Evolutionary conservation across 805 yeast genomes (phyloP).

Genomic region (Lipomyces sp.): DNA sequence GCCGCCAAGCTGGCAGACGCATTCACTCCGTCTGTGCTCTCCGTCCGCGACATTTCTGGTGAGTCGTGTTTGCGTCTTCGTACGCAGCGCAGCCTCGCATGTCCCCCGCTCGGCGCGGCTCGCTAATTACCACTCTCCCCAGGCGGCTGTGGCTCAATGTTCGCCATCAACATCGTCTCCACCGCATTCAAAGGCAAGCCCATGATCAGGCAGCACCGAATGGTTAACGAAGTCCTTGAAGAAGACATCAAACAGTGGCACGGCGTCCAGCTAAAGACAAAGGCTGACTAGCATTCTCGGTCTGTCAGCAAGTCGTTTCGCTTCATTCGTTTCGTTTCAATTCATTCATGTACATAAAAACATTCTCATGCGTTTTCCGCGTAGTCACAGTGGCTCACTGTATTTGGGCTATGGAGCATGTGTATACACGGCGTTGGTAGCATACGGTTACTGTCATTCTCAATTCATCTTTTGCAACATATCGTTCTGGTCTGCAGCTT

Average conservation of each 20-base stretch:
- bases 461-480: too few species aligned
- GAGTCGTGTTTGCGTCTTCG: too few species aligned
- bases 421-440: too few species aligned
- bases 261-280: constrained; percentile 83
- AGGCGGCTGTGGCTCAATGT: constrained; percentile 96
- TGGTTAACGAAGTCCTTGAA: constrained; percentile 75
- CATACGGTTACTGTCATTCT: too few species aligned
- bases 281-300: constrained; percentile 37
- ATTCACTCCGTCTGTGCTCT: constrained; percentile 59
- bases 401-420: too few species aligned
- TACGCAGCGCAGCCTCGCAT: background rate
- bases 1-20: constrained; percentile 46
- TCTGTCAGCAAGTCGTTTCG: background rate
- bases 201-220: constrained; percentile 86
- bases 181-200: constrained; percentile 71
- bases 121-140: constrained; percentile 19
- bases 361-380: too few species aligned
- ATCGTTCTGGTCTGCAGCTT: too few species aligned
- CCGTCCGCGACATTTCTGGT: constrained; percentile 81
- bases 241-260: constrained; percentile 93
- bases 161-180: constrained; percentile 75
- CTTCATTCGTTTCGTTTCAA: background rate
- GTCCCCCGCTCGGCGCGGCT: background rate
- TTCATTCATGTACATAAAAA: background rate
- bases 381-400: too few species aligned